phyloP scores from a whole-genome alignment of 805 yeast species.

The Candida krabiensis region DNA sequence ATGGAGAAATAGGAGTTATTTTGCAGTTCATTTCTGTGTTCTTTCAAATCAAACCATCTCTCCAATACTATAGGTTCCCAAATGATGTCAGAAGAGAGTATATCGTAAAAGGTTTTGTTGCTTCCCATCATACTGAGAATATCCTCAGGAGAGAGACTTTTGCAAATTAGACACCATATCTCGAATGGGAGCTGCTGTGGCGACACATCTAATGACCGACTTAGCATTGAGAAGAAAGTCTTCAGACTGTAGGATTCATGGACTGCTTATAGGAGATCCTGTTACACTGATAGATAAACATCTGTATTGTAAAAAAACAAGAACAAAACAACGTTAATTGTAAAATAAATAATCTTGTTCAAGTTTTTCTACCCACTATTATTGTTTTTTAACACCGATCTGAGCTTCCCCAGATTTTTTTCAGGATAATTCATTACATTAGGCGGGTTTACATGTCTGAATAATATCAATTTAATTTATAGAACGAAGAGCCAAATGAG shows the following conservation, averaged over 20 bases:
- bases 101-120: slow-evolving; percentile 3
- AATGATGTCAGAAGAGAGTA: slow-evolving; percentile 14
- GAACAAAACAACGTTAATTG: no score
- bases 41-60: slow-evolving; percentile 13
- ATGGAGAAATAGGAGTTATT: no score
- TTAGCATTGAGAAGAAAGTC: slow-evolving; percentile 1
- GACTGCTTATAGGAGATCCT: background rate
- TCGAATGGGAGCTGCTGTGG: slow-evolving; percentile 18
- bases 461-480: no score
- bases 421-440: no score
- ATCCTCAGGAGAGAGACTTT: slow-evolving; percentile 9
- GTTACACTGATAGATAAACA: background rate
- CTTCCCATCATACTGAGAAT: slow-evolving; percentile 11
- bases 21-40: no score
- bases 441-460: no score
- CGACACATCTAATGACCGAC: background rate
- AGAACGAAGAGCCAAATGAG: no score
- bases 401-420: no score
- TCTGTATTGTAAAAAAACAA: background rate
- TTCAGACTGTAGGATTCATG: no score
- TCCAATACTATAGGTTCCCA: slow-evolving; percentile 20
- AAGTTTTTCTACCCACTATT: no score
- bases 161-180: slow-evolving; percentile 20
- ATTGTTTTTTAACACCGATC: no score
- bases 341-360: no score